Evolutionary conservation across 1,284 basidiomycete species (phyloP), one percentile per base, ranked within the genome.

Genomic region (Cystobasidium slooffiae): DNA sequence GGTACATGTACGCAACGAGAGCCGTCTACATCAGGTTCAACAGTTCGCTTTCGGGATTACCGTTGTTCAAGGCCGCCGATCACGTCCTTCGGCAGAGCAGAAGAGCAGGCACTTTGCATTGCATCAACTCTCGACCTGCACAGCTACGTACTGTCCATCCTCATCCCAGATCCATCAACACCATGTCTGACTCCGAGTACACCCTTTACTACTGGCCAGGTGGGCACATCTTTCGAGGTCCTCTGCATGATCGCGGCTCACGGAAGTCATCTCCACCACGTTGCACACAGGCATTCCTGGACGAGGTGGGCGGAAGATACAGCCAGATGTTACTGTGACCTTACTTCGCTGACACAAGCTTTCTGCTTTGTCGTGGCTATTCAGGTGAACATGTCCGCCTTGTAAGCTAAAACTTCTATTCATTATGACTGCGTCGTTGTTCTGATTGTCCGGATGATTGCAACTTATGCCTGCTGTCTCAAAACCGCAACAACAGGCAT

Each of bases 351-450:
- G 22, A 61, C 41, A 16, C 2, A 31, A 31, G 31, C 47, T 51
- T 6, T 51, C 6, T 14, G 3, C 59, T 44, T 6, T 44, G 39
- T 22, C 39, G 8, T 6, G 1, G 3, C 22, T 20, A n/a, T 39
- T 18, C 52, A 73, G 70, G 70, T 20, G 70, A 73, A 37, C 66
- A 66, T 62, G 20, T 73, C 22, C 62, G 70, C n/a, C 63, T 73
- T 49, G 70, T 73, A n/a, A 44, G 70, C n/a, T 4, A 20, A 37
- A 44, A n/a, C 37, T 6, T 6, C 66, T 24, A 10, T 44, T 20
- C 51, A 24, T 51, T 51, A 20, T 46, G 10, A 24, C 53, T 55
- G n/a, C 14, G 3, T 55, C 16, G 3, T 14, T 51, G 14, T 2
- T 20, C 6, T 16, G 14, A 6, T 51, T 16, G 47, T 51, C 14